Percentiles rank a stretch among this genome's conserved stretches.
Evolutionary conservation across 495 filamentous ascomycete genomes (phyloP).

Genomic region (Margaritispora aquatica): DNA sequence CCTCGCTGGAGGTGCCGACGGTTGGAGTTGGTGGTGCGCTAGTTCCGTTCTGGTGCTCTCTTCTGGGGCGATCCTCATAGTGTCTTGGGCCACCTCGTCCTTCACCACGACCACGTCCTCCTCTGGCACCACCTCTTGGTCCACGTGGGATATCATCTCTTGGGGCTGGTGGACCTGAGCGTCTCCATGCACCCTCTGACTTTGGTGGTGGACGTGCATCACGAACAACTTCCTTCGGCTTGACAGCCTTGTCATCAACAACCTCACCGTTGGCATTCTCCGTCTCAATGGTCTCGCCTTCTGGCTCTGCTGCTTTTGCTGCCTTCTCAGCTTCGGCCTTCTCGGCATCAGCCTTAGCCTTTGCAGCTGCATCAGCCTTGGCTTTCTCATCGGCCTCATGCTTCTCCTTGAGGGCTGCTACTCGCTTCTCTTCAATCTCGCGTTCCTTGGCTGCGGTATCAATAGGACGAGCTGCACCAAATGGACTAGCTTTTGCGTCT

Average conservation of each 20-base stretch:
- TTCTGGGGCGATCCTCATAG: slow-evolving; percentile 24
- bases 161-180: slow-evolving; percentile 30
- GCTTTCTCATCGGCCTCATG: slow-evolving; percentile 85
- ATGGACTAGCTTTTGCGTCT: slow-evolving; percentile 81
- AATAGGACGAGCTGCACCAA: slow-evolving; percentile 85
- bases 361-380: slow-evolving; percentile 61
- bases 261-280: slow-evolving; percentile 28
- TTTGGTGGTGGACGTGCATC: slow-evolving; percentile 35
- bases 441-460: slow-evolving; percentile 83
- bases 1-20: slow-evolving; percentile 27
- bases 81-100: slow-evolving; percentile 34
- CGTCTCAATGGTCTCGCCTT: slow-evolving; percentile 41
- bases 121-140: slow-evolving; percentile 34
- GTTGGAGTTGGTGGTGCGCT: slow-evolving; percentile 24
- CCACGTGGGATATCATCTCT: slow-evolving; percentile 22
- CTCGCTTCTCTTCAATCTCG: slow-evolving; percentile 82
- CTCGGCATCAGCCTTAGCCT: slow-evolving; percentile 48
- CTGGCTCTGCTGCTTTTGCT: slow-evolving; percentile 46
- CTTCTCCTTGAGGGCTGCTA: slow-evolving; percentile 67
- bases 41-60: slow-evolving; percentile 38
- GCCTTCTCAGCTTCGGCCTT: slow-evolving; percentile 41
- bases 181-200: slow-evolving; percentile 47
- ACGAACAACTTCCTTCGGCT: slow-evolving; percentile 37
- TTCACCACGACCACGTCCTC: slow-evolving; percentile 36
- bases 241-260: slow-evolving; percentile 34